phyloP scores from a whole-genome alignment of 495 filamentous ascomycete genomes.

The Haplographium delicatum region DNA sequence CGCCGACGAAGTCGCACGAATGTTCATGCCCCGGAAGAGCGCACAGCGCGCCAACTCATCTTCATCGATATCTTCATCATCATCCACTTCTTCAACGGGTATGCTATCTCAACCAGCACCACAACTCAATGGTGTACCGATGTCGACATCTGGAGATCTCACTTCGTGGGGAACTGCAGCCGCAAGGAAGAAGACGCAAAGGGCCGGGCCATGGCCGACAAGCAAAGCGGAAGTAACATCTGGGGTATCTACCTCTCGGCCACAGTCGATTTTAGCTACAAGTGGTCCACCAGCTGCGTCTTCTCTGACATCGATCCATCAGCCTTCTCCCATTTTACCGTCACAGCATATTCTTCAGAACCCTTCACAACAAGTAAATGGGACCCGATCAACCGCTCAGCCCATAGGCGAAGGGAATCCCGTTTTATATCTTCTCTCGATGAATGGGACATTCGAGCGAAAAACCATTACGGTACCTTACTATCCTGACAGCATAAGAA shows the following conservation, averaged over 20 bases:
- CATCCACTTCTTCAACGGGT: slow-evolving; percentile 58
- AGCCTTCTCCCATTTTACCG: slow-evolving; percentile 65
- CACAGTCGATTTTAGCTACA: slow-evolving; percentile 49
- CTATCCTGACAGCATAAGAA: slow-evolving; percentile 80
- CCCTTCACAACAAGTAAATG: slow-evolving; percentile 54
- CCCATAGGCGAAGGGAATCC: slow-evolving; percentile 54
- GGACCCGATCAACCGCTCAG: slow-evolving; percentile 49
- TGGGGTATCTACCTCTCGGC: slow-evolving; percentile 54
- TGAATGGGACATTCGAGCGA: slow-evolving; percentile 93
- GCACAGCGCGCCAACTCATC: slow-evolving; percentile 83
- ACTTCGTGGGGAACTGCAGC: slow-evolving; percentile 44
- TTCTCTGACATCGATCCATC: slow-evolving; percentile 68
- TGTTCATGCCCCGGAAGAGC: slow-evolving; percentile 82
- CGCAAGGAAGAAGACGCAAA: slow-evolving; percentile 59
- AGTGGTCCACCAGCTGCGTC: slow-evolving; percentile 62
- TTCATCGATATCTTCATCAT: slow-evolving; percentile 70
- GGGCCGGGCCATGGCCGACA: slow-evolving; percentile 62
- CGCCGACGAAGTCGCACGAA: slow-evolving; percentile 78
- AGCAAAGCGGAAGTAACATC: slow-evolving; percentile 60
- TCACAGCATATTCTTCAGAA: slow-evolving; percentile 60
- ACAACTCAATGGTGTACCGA: slow-evolving; percentile 36
- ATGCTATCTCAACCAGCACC: slow-evolving; percentile 36
- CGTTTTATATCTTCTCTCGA: slow-evolving; percentile 72
- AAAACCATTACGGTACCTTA: slow-evolving; percentile 92
- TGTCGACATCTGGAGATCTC: slow-evolving; percentile 36